These are phyloP conservation scores for Populus tremula DNA, from an alignment of 345 rosid species.

Conservation along the genomic window DNA sequence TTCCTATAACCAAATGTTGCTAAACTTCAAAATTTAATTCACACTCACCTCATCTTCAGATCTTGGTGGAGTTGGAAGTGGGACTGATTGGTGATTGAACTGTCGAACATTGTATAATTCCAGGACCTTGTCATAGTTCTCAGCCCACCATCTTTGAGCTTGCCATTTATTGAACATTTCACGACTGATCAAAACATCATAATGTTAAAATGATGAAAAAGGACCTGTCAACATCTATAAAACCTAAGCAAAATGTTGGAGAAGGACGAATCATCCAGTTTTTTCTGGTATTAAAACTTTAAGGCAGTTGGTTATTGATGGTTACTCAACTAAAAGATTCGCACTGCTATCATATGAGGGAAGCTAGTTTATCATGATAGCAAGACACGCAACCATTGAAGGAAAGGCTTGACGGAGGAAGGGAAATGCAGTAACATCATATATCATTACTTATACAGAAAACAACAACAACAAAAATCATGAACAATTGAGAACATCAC, in stretches of 20 bases:
- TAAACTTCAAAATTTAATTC: neutral
- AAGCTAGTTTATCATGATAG: neutral
- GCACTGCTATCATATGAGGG: neutral
- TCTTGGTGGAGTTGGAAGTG: slow-evolving; percentile 64
- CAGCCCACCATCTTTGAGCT: slow-evolving; percentile 99
- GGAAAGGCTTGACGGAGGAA: too few relatives aligned
- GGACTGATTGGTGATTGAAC: slow-evolving; percentile 65
- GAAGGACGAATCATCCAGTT: slow-evolving; percentile 3
- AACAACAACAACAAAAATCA: neutral
- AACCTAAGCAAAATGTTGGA: slow-evolving; percentile 6
- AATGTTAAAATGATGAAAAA: neutral
- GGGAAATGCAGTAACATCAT: neutral
- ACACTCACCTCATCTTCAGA: slow-evolving; percentile 74
- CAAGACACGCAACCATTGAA: neutral
- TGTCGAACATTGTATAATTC: slow-evolving; percentile 88
- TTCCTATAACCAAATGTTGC: neutral
- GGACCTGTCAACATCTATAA: neutral
- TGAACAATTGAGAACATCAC: neutral
- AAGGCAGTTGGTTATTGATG: neutral
- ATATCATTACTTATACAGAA: neutral
- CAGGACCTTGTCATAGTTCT: slow-evolving; percentile 86
- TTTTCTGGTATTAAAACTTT: neutral
- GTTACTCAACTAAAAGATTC: neutral
- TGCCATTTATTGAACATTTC: slow-evolving; percentile 94
- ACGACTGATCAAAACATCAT: slow-evolving; percentile 51